Evolutionary conservation across 2,329 filamentous ascomycete species (phyloP).

Genomic region (Geosmithia morbida): DNA sequence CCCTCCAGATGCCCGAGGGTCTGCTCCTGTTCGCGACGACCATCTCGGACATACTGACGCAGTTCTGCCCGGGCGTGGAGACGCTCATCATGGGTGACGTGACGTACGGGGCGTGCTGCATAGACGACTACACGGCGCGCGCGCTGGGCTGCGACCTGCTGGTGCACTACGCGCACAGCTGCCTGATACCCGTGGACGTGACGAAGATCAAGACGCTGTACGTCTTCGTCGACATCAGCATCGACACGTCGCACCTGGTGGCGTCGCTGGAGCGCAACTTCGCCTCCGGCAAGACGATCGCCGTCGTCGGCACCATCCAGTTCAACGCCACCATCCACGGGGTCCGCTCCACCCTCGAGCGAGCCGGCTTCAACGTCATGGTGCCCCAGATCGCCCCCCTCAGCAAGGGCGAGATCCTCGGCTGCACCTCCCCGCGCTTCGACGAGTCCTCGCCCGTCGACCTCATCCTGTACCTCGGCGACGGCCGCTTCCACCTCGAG

Average conservation of each 20-base stretch:
- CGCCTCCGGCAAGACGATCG: constrained; percentile 68
- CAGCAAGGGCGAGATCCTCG: constrained; percentile 89
- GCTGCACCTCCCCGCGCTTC: constrained; percentile 81
- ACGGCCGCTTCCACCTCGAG: constrained; percentile 91
- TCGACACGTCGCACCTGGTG: constrained; percentile 78
- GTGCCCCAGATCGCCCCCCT: constrained; percentile 88
- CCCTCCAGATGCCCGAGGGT: constrained; percentile 94
- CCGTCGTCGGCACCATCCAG: constrained; percentile 92
- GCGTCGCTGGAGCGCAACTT: constrained; percentile 85
- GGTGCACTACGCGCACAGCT: constrained; percentile 95
- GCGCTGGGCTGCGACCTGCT: constrained; percentile 88
- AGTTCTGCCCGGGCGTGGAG: constrained; percentile 83
- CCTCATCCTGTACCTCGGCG: constrained; percentile 75
- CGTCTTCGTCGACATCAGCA: constrained; percentile 95
- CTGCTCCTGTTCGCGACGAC: constrained; percentile 92
- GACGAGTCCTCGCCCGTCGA: constrained; percentile 49
- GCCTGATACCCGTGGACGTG: constrained; percentile 88
- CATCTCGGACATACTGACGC: constrained; percentile 87
- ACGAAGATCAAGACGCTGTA: constrained; percentile 96
- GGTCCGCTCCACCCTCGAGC: constrained; percentile 61
- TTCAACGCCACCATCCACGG: constrained; percentile 97
- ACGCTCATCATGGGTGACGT: constrained; percentile 99
- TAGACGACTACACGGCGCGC: constrained; percentile 93
- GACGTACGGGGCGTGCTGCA: constrained; percentile 96
- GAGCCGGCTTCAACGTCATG: constrained; percentile 70